Conservation (phyloP, 192 early-diverging fungal species). For the Entophlyctis luteolus region DNA sequence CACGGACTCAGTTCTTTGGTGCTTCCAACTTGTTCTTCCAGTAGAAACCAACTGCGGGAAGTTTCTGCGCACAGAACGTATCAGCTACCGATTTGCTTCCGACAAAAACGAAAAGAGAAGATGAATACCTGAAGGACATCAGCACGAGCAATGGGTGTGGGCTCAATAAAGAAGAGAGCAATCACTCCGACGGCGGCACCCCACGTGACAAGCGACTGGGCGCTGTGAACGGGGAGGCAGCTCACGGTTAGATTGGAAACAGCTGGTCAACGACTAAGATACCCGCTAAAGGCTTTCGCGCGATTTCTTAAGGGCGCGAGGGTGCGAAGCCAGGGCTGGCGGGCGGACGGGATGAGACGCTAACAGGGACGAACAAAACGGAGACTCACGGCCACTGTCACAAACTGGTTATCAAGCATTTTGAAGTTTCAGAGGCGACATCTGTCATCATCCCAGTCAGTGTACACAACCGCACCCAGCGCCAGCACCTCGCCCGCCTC, state of each 20-base stretch:
- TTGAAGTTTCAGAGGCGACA: too few species aligned
- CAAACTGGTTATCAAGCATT: too few species aligned
- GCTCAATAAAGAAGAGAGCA: conserved; percentile 42
- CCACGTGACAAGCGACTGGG: conserved; percentile 31
- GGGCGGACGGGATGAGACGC: too few species aligned
- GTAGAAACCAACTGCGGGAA: conserved; percentile 43
- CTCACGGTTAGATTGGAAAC: background rate
- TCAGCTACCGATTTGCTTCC: background rate
- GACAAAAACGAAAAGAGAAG: background rate
- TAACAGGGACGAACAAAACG: too few species aligned
- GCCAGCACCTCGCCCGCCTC: conserved; percentile 40
- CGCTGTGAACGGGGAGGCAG: background rate
- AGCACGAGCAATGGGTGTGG: conserved; percentile 37
- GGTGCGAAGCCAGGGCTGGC: conserved; percentile 24
- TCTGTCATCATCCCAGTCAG: conserved; percentile 40
- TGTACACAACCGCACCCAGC: conserved; percentile 43
- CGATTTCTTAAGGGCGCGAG: conserved; percentile 21
- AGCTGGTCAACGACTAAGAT: background rate
- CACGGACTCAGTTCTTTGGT: too few species aligned
- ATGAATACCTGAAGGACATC: conserved; percentile 31
- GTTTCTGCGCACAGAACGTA: conserved; percentile 8
- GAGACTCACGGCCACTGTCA: too few species aligned
- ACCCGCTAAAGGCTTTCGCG: conserved; percentile 25
- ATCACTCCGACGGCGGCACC: conserved; percentile 36
- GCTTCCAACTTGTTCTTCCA: conserved; percentile 47